Percentiles rank a stretch among this genome's conserved stretches.
phyloP scores from a whole-genome alignment of 495 filamentous ascomycete species.

The Podospora appendiculata region DNA sequence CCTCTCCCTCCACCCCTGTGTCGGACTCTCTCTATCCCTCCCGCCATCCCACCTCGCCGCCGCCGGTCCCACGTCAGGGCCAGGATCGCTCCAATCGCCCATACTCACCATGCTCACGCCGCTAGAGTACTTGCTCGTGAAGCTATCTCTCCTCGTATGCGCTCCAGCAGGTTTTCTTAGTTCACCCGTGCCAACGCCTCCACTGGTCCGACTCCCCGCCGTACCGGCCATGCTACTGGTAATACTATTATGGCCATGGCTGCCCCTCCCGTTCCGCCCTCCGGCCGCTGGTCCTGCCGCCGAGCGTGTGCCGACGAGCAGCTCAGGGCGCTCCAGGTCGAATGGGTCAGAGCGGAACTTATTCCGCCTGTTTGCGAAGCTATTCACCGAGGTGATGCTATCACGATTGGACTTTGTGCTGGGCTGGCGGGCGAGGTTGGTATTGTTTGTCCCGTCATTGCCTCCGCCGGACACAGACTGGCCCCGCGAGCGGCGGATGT shows the following conservation, averaged over 20 bases:
- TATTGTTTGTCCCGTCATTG: constrained; percentile 3
- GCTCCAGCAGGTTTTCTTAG: constrained; percentile 7
- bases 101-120: constrained; percentile 34
- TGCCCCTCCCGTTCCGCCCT: constrained; percentile 8
- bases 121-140: constrained; percentile 39
- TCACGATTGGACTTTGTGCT: constrained; percentile 24
- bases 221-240: constrained; percentile 2
- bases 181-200: neutral
- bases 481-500: constrained; percentile 37
- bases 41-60: constrained; percentile 16
- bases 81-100: constrained; percentile 45
- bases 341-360: constrained; percentile 60
- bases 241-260: constrained; percentile 11
- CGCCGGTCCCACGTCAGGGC: constrained; percentile 40
- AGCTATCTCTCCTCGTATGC: constrained; percentile 25
- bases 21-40: constrained; percentile 20
- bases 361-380: constrained; percentile 27
- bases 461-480: constrained; percentile 22
- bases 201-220: neutral
- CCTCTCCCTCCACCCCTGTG: constrained; percentile 13
- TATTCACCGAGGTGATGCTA: constrained; percentile 22
- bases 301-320: constrained; percentile 17
- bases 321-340: constrained; percentile 51
- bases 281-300: constrained; percentile 1
- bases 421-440: constrained; percentile 13